Conservation (phyloP, 176 grass and related monocot genomes). For the Oryza coarctata region DNA sequence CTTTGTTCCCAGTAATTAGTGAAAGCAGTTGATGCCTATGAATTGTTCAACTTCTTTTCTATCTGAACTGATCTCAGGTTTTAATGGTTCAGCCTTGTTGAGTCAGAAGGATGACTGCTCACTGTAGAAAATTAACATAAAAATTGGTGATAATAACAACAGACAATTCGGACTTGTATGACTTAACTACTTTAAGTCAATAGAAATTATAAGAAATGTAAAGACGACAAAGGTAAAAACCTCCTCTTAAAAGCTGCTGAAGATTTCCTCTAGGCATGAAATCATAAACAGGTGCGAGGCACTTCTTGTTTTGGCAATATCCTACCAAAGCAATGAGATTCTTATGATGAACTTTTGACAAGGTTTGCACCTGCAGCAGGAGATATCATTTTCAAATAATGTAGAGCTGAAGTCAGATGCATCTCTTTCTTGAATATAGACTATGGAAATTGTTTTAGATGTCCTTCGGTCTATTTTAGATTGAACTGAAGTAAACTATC, state of each 20-base stretch:
- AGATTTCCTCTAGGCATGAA: conserved; percentile 55
- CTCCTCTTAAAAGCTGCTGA: conserved; percentile 44
- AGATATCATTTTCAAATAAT: conserved; percentile 3
- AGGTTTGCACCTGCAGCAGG: conserved; percentile 18
- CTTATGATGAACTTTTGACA: conserved; percentile 45
- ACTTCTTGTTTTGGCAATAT: conserved; percentile 46
- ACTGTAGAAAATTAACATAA: neutral
- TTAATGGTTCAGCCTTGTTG: neutral
- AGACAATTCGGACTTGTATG: neutral
- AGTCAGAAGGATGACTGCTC: neutral
- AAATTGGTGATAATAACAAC: neutral
- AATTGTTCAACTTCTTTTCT: neutral
- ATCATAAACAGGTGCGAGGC: conserved; percentile 42
- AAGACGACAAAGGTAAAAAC: neutral
- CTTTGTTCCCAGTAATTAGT: neutral
- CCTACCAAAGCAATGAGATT: conserved; percentile 48
- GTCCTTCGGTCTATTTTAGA: neutral
- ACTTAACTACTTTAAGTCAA: neutral
- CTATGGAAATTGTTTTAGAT: neutral
- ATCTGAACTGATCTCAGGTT: neutral
- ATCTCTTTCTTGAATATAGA: neutral
- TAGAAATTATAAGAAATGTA: neutral
- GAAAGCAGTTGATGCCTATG: neutral
- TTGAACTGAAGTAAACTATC: neutral
- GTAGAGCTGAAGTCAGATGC: neutral